Conservation (phyloP, 352 stramenopile species). For the Pythium chondricola region DNA sequence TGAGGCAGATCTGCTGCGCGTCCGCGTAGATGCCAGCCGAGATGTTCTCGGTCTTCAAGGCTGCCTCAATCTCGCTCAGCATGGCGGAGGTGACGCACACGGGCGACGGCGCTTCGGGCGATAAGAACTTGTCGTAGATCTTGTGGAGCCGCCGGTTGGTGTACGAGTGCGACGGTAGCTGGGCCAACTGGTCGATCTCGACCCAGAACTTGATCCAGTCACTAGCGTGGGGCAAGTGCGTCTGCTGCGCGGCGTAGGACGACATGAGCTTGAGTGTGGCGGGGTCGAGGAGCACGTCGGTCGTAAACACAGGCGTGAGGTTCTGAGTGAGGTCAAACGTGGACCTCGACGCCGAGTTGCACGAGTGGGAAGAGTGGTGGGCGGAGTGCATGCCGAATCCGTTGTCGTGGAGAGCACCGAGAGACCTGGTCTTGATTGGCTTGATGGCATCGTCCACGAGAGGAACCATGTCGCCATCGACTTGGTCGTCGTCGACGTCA, state of each 20-base stretch:
- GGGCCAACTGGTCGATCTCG: conserved; percentile 70
- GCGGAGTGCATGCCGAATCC: background rate
- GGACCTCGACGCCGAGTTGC: background rate
- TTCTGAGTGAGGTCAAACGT: conserved; percentile 66
- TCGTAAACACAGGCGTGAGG: conserved; percentile 70
- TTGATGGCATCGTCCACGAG: background rate
- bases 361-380: background rate
- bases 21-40: conserved; percentile 64
- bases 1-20: conserved; percentile 57
- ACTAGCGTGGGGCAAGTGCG: conserved; percentile 45
- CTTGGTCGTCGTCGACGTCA: background rate
- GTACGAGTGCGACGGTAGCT: conserved; percentile 73
- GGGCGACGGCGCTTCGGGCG: conserved; percentile 52
- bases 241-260: conserved; percentile 44
- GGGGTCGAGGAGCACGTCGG: conserved; percentile 68
- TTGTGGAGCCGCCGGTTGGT: conserved; percentile 72
- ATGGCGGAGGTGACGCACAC: conserved; percentile 71
- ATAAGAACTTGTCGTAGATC: conserved; percentile 86
- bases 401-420: background rate
- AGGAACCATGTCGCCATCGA: background rate
- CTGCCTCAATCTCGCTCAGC: conserved; percentile 57
- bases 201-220: conserved; percentile 78
- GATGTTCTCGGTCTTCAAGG: conserved; percentile 56
- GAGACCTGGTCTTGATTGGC: background rate
- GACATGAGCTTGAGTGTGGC: conserved; percentile 70